phyloP scores from a whole-genome alignment of 2,329 filamentous ascomycete genomes.

The Verticillium alfalfae region DNA sequence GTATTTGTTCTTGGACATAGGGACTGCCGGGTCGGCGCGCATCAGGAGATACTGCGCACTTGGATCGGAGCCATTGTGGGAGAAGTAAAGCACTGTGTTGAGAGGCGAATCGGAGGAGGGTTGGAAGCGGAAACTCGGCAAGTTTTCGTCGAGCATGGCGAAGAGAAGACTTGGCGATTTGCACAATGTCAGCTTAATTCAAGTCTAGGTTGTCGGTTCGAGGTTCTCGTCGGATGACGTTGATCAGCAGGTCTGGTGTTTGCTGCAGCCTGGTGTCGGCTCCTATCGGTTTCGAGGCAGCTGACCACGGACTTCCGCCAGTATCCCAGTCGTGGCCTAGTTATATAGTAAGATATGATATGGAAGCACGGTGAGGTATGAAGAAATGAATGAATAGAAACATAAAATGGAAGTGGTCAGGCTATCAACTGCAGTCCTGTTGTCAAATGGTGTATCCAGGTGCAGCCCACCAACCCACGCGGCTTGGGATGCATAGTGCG shows the following conservation, averaged over 20 bases:
- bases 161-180: neutral
- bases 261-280: neutral
- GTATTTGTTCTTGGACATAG: slow-evolving; percentile 74
- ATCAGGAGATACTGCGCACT: slow-evolving; percentile 75
- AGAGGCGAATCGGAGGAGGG: slow-evolving; percentile 46
- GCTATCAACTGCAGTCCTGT: neutral
- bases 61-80: slow-evolving; percentile 75
- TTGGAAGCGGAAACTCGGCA: slow-evolving; percentile 65
- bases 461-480: neutral
- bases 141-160: slow-evolving; percentile 84
- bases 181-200: neutral
- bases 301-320: neutral
- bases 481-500: neutral
- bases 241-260: neutral
- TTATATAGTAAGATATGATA: too few relatives aligned
- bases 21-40: slow-evolving; percentile 65
- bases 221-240: neutral
- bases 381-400: neutral
- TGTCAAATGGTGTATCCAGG: neutral
- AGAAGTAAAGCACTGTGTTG: slow-evolving; percentile 53
- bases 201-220: neutral
- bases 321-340: too few relatives aligned
- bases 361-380: neutral
- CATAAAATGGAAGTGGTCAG: neutral
- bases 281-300: neutral